Base-by-base conservation (phyloP, 1,284 basidiomycete species). In the Coniophora puteana region DNA sequence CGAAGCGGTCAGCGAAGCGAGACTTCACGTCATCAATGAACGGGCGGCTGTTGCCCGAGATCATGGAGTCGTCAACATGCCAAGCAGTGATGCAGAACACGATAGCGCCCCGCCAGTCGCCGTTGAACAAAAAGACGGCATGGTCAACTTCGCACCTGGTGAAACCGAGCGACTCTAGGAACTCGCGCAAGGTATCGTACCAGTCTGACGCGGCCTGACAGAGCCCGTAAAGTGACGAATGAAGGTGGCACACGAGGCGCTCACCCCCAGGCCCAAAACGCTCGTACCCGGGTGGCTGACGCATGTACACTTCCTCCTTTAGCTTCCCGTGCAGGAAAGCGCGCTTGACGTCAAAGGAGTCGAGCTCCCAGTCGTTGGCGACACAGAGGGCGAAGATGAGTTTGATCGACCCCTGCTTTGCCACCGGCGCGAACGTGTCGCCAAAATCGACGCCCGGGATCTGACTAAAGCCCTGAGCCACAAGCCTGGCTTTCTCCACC, bases 391-490 rank as follows among this genome's bases (percentile, higher is more conserved):
- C 37, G 1, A 63, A 35, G 6, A 67, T 29, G 1, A 59, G 8
- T 0, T 59, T 45, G 2, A 68, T 46, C 0, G 57, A 56, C 0
- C 49, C 14, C 1, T 52, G 44, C 0, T 47, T 28, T 0, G 47
- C 45, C 0, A 63, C 54, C 0, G 59, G 61, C 0, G 58, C 51
- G 33, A 52, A 65, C 0, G 62, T 63, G 10, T 33, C 8, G 10
- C 31, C 31, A 17, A 12, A 33, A 17, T 33, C 31, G 16, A 33
- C 16, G 10, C 31, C 31, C 17, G 31, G 31, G 31, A 33, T 11
- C 31, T 33, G 31, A 33, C 10, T 12, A 16, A 33, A 33, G 8
- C 49, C 3, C n/a, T 32, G 27, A 0, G 23, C 41, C 7, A 43
- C 18, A 8, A 43, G 25, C 4, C 21, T 1, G 0, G 21, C 41